Evolutionary conservation across 73 alveolate species (phyloP).

Genomic region (Paramecium sexaurelia): DNA sequence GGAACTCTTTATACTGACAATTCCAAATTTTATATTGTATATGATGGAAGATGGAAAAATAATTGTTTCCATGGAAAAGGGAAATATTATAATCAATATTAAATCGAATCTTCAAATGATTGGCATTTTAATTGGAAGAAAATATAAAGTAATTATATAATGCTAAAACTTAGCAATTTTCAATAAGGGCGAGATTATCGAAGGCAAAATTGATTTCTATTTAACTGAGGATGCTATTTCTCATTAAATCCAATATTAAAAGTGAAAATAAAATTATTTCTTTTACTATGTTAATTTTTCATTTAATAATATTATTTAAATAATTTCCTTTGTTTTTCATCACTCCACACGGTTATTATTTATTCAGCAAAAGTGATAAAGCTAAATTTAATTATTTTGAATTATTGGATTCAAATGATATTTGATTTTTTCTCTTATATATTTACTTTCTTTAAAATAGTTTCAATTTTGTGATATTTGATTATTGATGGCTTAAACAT

Average conservation of each 20-base stretch:
- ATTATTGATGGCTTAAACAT: too few species aligned
- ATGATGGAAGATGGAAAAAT: neutral
- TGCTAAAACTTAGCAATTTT: neutral
- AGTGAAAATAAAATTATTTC: neutral
- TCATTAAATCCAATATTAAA: neutral
- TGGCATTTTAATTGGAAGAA: neutral
- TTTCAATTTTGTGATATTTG: too few species aligned
- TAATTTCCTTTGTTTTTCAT: too few species aligned
- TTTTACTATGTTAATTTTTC: neutral
- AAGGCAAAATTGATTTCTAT: neutral
- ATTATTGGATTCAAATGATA: too few species aligned
- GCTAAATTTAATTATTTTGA: too few species aligned
- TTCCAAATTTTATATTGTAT: neutral
- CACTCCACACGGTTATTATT: too few species aligned
- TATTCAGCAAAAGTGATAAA: too few species aligned
- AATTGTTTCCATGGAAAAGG: conserved; percentile 14
- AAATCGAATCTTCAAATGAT: neutral
- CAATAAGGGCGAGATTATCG: neutral
- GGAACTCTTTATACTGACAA: neutral
- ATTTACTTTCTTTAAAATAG: too few species aligned
- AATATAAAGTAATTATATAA: neutral
- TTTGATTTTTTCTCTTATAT: too few species aligned
- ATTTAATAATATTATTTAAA: neutral
- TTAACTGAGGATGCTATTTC: neutral
- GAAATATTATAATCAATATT: neutral